Conservation (phyloP, 2,329 filamentous ascomycete genomes). For the Neofusicoccum cordaticola region DNA sequence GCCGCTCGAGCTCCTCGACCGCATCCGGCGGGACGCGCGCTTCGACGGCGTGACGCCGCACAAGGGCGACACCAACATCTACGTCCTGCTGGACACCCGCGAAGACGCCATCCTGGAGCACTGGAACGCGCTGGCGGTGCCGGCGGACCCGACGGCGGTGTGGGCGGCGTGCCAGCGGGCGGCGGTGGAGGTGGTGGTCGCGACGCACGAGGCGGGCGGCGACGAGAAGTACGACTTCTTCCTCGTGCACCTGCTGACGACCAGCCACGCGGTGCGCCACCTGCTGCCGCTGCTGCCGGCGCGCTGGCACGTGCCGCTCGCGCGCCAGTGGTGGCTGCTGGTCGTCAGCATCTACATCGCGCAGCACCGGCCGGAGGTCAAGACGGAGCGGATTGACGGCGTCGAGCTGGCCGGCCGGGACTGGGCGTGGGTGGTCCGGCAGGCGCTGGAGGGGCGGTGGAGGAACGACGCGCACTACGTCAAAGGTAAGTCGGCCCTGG, state of each 20-base stretch:
- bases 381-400: conserved; percentile 60
- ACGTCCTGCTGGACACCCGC: conserved; percentile 64
- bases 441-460: conserved; percentile 66
- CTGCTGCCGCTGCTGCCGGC: conserved; percentile 73
- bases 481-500: conserved; percentile 53
- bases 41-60: conserved; percentile 65
- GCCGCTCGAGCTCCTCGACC: conserved; percentile 66
- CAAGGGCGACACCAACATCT: conserved; percentile 61
- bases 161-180: conserved; percentile 68
- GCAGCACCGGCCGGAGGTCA: conserved; percentile 69
- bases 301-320: conserved; percentile 69
- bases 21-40: conserved; percentile 64
- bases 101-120: conserved; percentile 75
- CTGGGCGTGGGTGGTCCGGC: conserved; percentile 74
- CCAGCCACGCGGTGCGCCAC: conserved; percentile 83
- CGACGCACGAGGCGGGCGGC: conserved; percentile 39
- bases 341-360: conserved; percentile 74
- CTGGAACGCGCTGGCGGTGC: conserved; percentile 78
- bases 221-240: conserved; percentile 73
- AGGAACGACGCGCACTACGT: conserved; percentile 78
- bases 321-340: conserved; percentile 89
- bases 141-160: conserved; percentile 56
- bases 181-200: conserved; percentile 59
- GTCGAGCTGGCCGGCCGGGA: conserved; percentile 61
- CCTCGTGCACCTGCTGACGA: conserved; percentile 76